These are phyloP conservation scores for Pseudogymnoascus sp. DNA, from an alignment of 2,329 filamentous ascomycete genomes.

Conservation along the genomic window DNA sequence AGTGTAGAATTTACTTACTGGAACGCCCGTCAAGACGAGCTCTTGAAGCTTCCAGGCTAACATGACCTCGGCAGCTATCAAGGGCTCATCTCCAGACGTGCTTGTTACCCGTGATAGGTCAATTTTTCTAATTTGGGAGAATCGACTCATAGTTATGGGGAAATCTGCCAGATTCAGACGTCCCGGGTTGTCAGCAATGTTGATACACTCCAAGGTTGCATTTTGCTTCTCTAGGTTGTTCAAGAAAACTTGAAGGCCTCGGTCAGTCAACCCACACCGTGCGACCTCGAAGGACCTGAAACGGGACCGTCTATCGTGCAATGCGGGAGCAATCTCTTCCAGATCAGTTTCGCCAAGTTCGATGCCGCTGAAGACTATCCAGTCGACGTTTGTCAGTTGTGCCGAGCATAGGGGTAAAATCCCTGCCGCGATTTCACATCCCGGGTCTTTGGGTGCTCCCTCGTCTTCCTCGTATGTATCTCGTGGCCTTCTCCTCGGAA, in stretches of 20 bases:
- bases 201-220: slow-evolving; percentile 58
- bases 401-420: slow-evolving; percentile 61
- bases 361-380: slow-evolving; percentile 62
- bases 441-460: slow-evolving; percentile 49
- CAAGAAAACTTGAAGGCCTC: slow-evolving; percentile 53
- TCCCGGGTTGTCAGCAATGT: slow-evolving; percentile 60
- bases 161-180: slow-evolving; percentile 58
- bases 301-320: slow-evolving; percentile 56
- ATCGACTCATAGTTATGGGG: slow-evolving; percentile 58
- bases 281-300: slow-evolving; percentile 62
- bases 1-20: slow-evolving; percentile 28
- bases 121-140: slow-evolving; percentile 58
- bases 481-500: slow-evolving; percentile 45
- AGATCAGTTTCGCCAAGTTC: slow-evolving; percentile 64
- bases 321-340: slow-evolving; percentile 58
- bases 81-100: slow-evolving; percentile 53
- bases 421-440: slow-evolving; percentile 63
- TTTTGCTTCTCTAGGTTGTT: slow-evolving; percentile 59
- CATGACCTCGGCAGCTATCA: slow-evolving; percentile 60
- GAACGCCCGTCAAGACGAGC: slow-evolving; percentile 56
- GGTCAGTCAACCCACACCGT: slow-evolving; percentile 52
- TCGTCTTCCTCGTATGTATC: slow-evolving; percentile 38
- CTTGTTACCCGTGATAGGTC: slow-evolving; percentile 59
- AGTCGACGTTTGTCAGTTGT: slow-evolving; percentile 62
- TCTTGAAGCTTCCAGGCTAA: slow-evolving; percentile 62